A percentile compares a stretch with the other conserved stretches of the same genome.
Evolutionary conservation across 345 rosid genomes (phyloP).

Genomic region (Nasturtium officinale): DNA sequence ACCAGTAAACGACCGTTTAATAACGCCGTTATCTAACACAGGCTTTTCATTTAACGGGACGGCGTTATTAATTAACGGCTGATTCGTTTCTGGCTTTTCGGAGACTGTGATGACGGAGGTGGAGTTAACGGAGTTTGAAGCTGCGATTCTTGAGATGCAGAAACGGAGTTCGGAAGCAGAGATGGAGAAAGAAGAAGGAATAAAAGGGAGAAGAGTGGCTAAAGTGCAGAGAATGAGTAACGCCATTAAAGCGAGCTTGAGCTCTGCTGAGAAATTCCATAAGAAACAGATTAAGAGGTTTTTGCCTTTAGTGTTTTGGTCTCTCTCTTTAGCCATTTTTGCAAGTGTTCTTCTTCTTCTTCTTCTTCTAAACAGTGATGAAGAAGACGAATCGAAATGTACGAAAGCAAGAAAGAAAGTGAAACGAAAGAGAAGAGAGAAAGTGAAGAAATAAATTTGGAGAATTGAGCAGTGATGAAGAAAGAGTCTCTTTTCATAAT

Average conservation of each 20-base stretch:
- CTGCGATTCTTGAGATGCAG: constrained; percentile 66
- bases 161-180: constrained; percentile 78
- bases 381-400: constrained; percentile 20
- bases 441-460: constrained; percentile 4
- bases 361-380: constrained; percentile 19
- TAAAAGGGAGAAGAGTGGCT: constrained; percentile 66
- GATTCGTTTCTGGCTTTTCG: background rate
- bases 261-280: constrained; percentile 78
- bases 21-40: constrained; percentile 47
- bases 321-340: constrained; percentile 57
- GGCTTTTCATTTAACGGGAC: constrained; percentile 36
- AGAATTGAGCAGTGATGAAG: constrained; percentile 11
- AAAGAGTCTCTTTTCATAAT: background rate
- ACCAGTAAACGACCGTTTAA: constrained; percentile 66
- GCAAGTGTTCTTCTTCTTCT: background rate
- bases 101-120: constrained; percentile 33
- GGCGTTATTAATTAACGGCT: constrained; percentile 38
- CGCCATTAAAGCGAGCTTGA: constrained; percentile 59
- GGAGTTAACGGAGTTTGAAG: constrained; percentile 36
- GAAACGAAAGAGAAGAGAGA: constrained; percentile 31
- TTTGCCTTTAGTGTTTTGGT: constrained; percentile 48
- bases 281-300: constrained; percentile 55
- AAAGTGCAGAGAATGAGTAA: constrained; percentile 68
- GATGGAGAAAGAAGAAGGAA: constrained; percentile 71
- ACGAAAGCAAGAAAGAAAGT: constrained; percentile 3